Conservation (phyloP, 345 rosid genomes). For the Mangifera indica region DNA sequence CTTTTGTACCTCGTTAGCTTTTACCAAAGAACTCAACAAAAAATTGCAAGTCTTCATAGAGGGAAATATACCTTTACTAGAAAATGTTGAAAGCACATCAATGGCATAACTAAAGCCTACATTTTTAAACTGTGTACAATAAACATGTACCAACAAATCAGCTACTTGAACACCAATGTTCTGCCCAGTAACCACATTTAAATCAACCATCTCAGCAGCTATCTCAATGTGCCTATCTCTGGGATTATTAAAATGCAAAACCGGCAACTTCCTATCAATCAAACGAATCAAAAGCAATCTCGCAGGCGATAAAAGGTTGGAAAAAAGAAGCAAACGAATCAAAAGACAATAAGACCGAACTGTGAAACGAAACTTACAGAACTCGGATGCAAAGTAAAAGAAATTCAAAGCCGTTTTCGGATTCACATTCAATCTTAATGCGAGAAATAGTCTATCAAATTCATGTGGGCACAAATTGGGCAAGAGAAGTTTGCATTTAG, state of each 20-base stretch:
- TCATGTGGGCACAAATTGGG: slow-evolving; percentile 49
- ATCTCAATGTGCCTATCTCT: slow-evolving; percentile 38
- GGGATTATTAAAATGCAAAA: slow-evolving; percentile 19
- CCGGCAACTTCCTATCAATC: slow-evolving; percentile 55
- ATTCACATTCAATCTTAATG: slow-evolving; percentile 45
- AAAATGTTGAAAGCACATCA: slow-evolving; percentile 50
- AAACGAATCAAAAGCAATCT: slow-evolving; percentile 59
- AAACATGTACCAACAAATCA: slow-evolving; percentile 66
- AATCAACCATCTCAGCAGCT: slow-evolving; percentile 45
- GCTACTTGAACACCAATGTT: slow-evolving; percentile 30
- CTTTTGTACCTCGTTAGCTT: slow-evolving; percentile 51
- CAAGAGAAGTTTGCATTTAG: slow-evolving; percentile 46
- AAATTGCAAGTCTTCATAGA: slow-evolving; percentile 59
- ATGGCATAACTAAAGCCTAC: slow-evolving; percentile 46
- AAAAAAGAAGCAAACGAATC: slow-evolving; percentile 50
- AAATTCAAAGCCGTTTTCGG: slow-evolving; percentile 60
- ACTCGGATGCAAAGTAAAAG: slow-evolving; percentile 55
- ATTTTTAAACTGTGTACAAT: slow-evolving; percentile 56
- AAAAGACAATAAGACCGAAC: slow-evolving; percentile 64
- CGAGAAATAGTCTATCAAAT: slow-evolving; percentile 49
- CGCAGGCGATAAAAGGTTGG: slow-evolving; percentile 49
- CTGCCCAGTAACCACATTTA: slow-evolving; percentile 32
- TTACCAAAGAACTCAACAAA: slow-evolving; percentile 60
- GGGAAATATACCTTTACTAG: slow-evolving; percentile 52
- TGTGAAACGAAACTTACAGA: slow-evolving; percentile 58